Conservation (phyloP, 179 eudicot genomes). For the Gypsophila paniculata region DNA sequence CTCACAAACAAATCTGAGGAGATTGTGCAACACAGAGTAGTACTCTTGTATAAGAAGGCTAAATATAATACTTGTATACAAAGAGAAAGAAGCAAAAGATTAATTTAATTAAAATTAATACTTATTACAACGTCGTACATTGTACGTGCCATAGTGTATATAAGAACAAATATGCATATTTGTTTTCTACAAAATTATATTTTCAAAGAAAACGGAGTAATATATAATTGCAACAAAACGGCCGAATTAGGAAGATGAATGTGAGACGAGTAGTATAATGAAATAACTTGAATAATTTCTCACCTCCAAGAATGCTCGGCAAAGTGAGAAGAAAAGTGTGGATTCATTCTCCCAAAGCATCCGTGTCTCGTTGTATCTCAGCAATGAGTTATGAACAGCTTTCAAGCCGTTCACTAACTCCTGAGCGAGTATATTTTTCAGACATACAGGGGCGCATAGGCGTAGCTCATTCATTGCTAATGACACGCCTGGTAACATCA, state of each 20-base stretch:
- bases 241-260: background rate
- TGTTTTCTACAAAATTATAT: background rate
- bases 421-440: constrained; percentile 86
- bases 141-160: too few species aligned
- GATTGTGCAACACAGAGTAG: too few species aligned
- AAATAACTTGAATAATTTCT: background rate
- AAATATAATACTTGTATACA: too few species aligned
- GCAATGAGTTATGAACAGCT: constrained; percentile 77
- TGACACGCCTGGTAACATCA: constrained; percentile 60
- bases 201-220: too few species aligned
- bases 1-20: too few species aligned
- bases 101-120: too few species aligned
- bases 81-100: too few species aligned
- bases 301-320: constrained; percentile 92
- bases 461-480: constrained; percentile 95
- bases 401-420: constrained; percentile 74
- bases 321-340: constrained; percentile 81
- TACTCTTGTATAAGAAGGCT: too few species aligned
- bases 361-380: constrained; percentile 71
- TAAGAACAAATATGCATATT: too few species aligned
- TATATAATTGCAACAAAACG: background rate
- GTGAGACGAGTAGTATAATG: background rate
- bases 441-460: constrained; percentile 88
- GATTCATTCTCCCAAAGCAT: constrained; percentile 84
- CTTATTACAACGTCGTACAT: too few species aligned